Evolutionary conservation across 2,329 filamentous ascomycete genomes (phyloP).

Genomic region (Colletotrichum melonis): DNA sequence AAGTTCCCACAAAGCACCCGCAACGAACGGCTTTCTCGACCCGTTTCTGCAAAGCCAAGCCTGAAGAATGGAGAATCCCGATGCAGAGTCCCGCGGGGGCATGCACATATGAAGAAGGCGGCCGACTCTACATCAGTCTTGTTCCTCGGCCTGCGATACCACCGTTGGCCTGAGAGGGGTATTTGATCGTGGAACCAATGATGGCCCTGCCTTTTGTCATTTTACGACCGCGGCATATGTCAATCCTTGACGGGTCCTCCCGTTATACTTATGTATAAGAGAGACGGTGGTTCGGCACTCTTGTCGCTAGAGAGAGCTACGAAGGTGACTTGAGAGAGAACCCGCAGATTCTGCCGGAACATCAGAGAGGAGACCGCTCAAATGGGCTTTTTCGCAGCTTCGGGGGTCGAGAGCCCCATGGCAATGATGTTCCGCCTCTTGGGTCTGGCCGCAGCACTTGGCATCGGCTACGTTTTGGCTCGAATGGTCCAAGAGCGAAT

Average conservation of each 20-base stretch:
- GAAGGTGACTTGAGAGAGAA: neutral
- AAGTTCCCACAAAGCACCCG: neutral
- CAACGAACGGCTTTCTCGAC: neutral
- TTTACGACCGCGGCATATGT: neutral
- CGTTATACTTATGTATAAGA: neutral
- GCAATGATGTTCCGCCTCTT: neutral
- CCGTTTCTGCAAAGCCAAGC: neutral
- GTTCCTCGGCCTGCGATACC: neutral
- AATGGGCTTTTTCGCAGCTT: neutral
- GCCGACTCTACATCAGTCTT: neutral
- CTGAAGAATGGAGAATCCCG: neutral
- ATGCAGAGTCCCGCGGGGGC: neutral
- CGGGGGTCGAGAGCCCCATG: neutral
- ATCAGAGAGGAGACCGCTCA: neutral
- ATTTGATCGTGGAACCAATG: neutral
- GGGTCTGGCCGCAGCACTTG: neutral
- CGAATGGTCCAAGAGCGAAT: slow-evolving; percentile 12
- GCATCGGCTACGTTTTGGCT: neutral
- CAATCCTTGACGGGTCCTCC: neutral
- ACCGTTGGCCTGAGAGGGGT: neutral
- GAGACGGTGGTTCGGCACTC: neutral
- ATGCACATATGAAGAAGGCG: neutral
- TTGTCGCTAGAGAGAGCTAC: neutral
- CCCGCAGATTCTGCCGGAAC: too few relatives aligned
- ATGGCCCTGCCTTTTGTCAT: neutral